Evolutionary conservation across 805 yeast genomes (phyloP), one percentile per base, ranked within the genome.

Genomic region (Tetrapisispora pingtungensis): DNA sequence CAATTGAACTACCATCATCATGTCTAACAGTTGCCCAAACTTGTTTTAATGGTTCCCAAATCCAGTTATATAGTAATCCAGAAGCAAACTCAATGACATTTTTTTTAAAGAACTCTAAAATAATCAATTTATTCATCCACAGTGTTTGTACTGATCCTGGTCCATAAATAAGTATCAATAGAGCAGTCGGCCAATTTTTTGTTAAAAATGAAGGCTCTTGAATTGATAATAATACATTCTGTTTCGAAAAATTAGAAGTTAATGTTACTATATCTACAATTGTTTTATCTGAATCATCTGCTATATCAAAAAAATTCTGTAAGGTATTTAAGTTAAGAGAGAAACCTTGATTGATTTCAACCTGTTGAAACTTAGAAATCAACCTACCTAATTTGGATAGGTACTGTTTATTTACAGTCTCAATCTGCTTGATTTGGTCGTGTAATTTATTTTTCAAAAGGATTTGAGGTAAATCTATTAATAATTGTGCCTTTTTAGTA

Each of bases 61-160:
- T 73, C 97, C 98, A 90, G 59, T 89, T 87, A 28, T 70, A 63
- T 69, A 80, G 74, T 53, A 89, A 81, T 4, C 90, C 86, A 26
- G 58, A 56, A 1, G 71, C 55, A 0, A 94, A 81, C n/a, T 80
- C 84, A 14, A 79, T 61, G 6, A 86, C 57, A 43, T 82, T 81
- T 41, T 69, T 67, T 41, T 68, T 65, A 36, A 78, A 46, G 81
- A 93, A 85, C 1, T 68, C 57, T 2, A 68, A 49, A 15, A 87
- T 75, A 15, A 68, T 73, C 15, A 65, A 66, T 47, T 84, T 69
- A 49, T 80, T 77, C 2, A 71, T 64, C 55, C 82, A 67, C 2
- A 74, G 48, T 44, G 64, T 64, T 24, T 55, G 39, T 1, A 73
- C 51, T 2, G 77, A 57, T 1, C 70, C 55, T 8, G 93, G 87